Base-by-base conservation (phyloP, 1,284 basidiomycete species). In the Schizophyllum commune region DNA sequence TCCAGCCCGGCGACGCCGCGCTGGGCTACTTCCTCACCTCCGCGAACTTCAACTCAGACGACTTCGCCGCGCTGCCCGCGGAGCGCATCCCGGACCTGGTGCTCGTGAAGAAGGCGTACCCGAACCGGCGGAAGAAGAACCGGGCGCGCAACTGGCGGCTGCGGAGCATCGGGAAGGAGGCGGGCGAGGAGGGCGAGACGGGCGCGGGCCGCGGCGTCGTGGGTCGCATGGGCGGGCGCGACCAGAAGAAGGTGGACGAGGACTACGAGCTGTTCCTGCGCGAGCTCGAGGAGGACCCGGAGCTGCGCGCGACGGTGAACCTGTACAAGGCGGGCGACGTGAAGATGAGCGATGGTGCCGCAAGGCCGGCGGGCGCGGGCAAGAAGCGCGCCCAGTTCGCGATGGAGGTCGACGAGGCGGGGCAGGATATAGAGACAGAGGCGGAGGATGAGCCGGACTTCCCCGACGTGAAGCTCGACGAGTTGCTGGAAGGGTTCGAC, bases 201-300 rank as follows among this genome's bases (percentile, higher is more conserved):
- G 81, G 85, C 55, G 74, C 71, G 64, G 92, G 85, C 17, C 82
- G 92, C 56, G 95, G 95, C 64, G 89, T 96, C 4, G 86, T 97
- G 51, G 95, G 95, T 0, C 79, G 94, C 58, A 83, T 91, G 78
- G 95, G 95, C 52, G 95, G 95, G 54, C 79, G 94, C 58, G 96
- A 98, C 74, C 85, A 90, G 75, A 91, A 85, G 78, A 95, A 95
- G 78, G 93, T 98, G 64, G 95, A 98, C 72, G 88, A 93, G 71
- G 96, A 98, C 72, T 99, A 98, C 73, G 96, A 98, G 77, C 69
- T 94, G 64, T 99, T 99, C 86, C 78, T 99, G 75, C 84, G 92
- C 58, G 96, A 98, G 69, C 75, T 99, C 61, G 96, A 98, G 75
- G 96, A 99, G 74, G 96, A 99, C 76, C 89, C 91, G 58, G 96